Percentiles rank a stretch among this genome's conserved stretches.
These are phyloP conservation scores for Blastobotrys americana DNA, from an alignment of 805 yeast genomes.

Conservation along the genomic window DNA sequence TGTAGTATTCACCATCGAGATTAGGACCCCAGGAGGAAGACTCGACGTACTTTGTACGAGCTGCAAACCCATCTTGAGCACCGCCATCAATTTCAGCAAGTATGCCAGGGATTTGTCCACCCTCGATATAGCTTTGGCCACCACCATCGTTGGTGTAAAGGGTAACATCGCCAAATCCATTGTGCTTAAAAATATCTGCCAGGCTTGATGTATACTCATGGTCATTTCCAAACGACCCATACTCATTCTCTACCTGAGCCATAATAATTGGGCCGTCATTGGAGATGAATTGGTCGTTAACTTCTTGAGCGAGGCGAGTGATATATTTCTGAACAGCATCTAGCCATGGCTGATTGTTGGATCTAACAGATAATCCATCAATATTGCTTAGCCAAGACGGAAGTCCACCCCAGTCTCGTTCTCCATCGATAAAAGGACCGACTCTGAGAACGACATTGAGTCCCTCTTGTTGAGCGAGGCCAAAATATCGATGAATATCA, in stretches of 20 bases:
- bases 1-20: conserved; percentile 3
- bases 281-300: background rate
- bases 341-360: conserved; percentile 1
- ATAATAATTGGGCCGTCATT: conserved; percentile 6
- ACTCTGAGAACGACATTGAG: conserved; percentile 2
- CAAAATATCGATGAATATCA: conserved; percentile 2
- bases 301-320: conserved; percentile 1
- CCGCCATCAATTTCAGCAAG: conserved; percentile 3
- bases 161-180: conserved; percentile 4
- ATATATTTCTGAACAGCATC: background rate
- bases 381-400: conserved; percentile 6
- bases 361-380: conserved; percentile 1
- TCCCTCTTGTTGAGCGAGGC: conserved; percentile 7
- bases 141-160: conserved; percentile 7
- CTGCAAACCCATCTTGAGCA: background rate
- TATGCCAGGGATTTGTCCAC: conserved; percentile 2
- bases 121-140: background rate
- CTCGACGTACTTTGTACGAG: background rate
- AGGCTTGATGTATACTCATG: conserved; percentile 1
- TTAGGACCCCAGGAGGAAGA: background rate
- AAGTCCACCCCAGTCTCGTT: conserved; percentile 8
- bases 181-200: background rate
- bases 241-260: conserved; percentile 8
- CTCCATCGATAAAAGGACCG: conserved; percentile 7
- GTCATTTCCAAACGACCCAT: conserved; percentile 1